phyloP scores from a whole-genome alignment of 73 alveolate genomes.

The Tetrahymena thermophila region DNA sequence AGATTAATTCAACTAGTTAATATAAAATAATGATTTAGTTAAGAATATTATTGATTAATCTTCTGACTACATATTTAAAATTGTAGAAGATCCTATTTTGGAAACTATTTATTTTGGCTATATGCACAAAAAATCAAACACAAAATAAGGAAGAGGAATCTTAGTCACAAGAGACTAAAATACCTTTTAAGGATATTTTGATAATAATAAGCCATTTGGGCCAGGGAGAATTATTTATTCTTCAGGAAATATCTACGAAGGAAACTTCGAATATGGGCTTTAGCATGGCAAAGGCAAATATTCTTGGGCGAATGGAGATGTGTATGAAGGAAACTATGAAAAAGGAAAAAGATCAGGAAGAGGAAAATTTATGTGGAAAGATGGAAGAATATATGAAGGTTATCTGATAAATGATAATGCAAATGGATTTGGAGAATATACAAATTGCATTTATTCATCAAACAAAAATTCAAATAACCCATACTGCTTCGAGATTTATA shows the following conservation, averaged over 20 bases:
- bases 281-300: conserved; percentile 58
- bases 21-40: background rate
- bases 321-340: conserved; percentile 52
- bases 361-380: conserved; percentile 56
- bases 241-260: background rate
- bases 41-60: background rate
- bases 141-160: background rate
- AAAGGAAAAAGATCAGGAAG: conserved; percentile 56
- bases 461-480: conserved; percentile 20
- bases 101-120: background rate
- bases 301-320: conserved; percentile 59
- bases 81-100: background rate
- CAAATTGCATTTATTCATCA: conserved; percentile 2
- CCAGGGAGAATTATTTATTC: background rate
- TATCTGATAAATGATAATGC: conserved; percentile 56
- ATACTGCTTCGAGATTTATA: conserved; percentile 40
- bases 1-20: background rate
- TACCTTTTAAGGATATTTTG: background rate
- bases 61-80: background rate
- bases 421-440: conserved; percentile 48
- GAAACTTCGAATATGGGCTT: conserved; percentile 12
- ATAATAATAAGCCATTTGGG: background rate
- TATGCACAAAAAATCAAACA: background rate
- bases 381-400: conserved; percentile 69
- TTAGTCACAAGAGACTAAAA: background rate